Conservation (phyloP, 2,329 filamentous ascomycete species). For the Ilyonectria robusta region DNA sequence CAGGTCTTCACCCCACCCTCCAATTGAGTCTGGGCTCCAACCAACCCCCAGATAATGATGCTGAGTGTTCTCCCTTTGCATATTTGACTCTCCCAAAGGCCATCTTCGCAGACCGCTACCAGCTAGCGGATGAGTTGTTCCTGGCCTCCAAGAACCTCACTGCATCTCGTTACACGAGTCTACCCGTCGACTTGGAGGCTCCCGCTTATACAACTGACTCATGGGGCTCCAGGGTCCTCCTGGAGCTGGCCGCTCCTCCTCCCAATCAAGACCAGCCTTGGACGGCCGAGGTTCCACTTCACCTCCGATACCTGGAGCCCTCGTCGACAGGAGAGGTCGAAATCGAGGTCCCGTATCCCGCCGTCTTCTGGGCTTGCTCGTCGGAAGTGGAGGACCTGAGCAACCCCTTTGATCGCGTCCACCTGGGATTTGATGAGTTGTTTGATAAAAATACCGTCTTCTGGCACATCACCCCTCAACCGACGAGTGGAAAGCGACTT, state of each 20-base stretch:
- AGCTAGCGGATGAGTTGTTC: conserved; percentile 83
- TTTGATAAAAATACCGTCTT: conserved; percentile 86
- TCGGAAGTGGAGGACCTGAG: conserved; percentile 77
- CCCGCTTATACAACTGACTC: conserved; percentile 82
- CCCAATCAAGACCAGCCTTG: conserved; percentile 61
- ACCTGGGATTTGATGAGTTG: conserved; percentile 87
- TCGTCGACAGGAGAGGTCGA: conserved; percentile 66
- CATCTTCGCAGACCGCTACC: conserved; percentile 91
- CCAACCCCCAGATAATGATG: conserved; percentile 64
- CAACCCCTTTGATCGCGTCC: conserved; percentile 88
- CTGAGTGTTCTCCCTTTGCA: conserved; percentile 80
- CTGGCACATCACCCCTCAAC: conserved; percentile 79
- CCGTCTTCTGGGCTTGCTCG: conserved; percentile 91
- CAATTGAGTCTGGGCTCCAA: conserved; percentile 73
- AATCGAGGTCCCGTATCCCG: conserved; percentile 81
- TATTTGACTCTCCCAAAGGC: conserved; percentile 86
- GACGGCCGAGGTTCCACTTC: conserved; percentile 82
- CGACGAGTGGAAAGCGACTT: conserved; percentile 56
- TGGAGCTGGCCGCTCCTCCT: conserved; percentile 77
- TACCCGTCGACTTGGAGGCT: conserved; percentile 90
- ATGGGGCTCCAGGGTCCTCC: conserved; percentile 85
- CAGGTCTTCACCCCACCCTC: conserved; percentile 87
- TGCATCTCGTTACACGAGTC: conserved; percentile 76
- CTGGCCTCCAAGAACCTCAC: conserved; percentile 84
- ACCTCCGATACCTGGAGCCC: conserved; percentile 85